Evolutionary conservation across 2,329 filamentous ascomycete genomes (phyloP), one percentile per base, ranked within the genome.

Genomic region (Sclerotinia nivalis): DNA sequence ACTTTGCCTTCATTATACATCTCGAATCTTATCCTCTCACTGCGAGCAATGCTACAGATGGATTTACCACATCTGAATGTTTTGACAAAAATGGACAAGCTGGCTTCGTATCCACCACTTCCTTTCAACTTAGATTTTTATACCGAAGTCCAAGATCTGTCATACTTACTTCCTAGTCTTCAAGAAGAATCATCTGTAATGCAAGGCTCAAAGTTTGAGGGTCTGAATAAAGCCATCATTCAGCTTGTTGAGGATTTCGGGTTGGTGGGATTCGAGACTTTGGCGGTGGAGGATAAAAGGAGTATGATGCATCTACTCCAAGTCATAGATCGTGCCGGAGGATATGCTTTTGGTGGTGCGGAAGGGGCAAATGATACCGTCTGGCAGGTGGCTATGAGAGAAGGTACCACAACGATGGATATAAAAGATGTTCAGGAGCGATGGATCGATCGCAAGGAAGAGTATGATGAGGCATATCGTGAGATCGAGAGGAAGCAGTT

Each of bases 51-150:
- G 95, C 89, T 99, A 67, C 96, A 98, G 82, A 95, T 99, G 87
- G 96, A 98, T 78, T 91, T 98, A 72, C 93, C 96, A 0, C 93
- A 97, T 78, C 85, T 99, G 74, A 99, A 99, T 78, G 92, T 99
- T 72, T 87, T 99, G 37, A 97, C 94, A 70, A 99, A 99, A 82
- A 97, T 99, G 81, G 96, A 99, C 81, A 97, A 97, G 78, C 85
- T 99, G 68, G 84, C 89, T 49, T 88, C 91, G 66, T 97, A 97
- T 78, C 90, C 93, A 60, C 88, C 92, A 37, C 85, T 99, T 0
- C 93, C 94, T 0, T 97, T 99, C 84, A 97, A 97, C 76, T 89
- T 99, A 71, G 94, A 97, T 74, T 99, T 91, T 81, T 99, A 98
- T 80, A 98, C 96, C 72, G 95, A 99, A 80, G 95, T 98, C 10